Conservation (phyloP, 345 rosid species). For the Sonneratia alba region DNA sequence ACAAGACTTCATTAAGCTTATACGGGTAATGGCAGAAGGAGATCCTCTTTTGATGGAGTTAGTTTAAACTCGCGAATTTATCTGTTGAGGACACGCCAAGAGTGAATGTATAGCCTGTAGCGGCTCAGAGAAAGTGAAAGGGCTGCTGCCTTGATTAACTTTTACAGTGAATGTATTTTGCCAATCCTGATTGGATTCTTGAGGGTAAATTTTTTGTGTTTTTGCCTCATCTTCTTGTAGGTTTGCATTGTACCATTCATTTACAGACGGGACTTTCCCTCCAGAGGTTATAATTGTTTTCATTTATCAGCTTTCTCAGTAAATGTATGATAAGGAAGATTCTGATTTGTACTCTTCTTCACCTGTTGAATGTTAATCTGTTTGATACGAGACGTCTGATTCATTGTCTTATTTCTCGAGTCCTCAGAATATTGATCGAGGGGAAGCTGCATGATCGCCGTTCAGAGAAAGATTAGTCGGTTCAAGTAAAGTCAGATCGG, state of each 20-base stretch:
- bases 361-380: background rate
- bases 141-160: slow-evolving; percentile 16
- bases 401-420: background rate
- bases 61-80: slow-evolving; percentile 34
- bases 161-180: background rate
- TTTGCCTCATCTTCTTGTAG: slow-evolving; percentile 26
- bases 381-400: background rate
- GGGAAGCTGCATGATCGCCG: no score
- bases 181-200: slow-evolving; percentile 12
- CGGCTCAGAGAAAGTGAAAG: slow-evolving; percentile 23
- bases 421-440: background rate
- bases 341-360: background rate
- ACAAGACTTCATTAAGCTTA: slow-evolving; percentile 80
- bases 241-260: slow-evolving; percentile 41
- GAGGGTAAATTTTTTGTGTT: slow-evolving; percentile 25
- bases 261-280: slow-evolving; percentile 22
- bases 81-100: background rate
- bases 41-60: slow-evolving; percentile 89
- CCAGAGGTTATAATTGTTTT: slow-evolving; percentile 17
- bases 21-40: slow-evolving; percentile 89
- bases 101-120: slow-evolving; percentile 13
- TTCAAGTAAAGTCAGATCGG: no score
- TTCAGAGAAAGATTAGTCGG: no score
- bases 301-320: slow-evolving; percentile 9
- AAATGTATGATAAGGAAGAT: slow-evolving; percentile 11